Conservation (phyloP, 73 alveolate species). For the Tetrahymena borealis region DNA sequence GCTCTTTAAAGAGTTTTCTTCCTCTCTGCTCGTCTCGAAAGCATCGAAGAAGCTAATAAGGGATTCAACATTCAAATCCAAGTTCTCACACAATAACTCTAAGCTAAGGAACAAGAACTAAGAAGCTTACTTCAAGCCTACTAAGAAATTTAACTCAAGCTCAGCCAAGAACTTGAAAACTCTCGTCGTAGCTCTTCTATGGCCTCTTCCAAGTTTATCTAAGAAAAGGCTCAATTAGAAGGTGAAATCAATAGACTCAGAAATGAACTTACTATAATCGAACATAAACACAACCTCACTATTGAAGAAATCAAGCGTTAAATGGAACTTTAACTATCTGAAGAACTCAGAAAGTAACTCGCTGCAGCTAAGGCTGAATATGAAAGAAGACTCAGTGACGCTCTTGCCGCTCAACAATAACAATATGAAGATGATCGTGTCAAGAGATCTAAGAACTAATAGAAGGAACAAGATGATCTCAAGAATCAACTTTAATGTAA, state of each 20-base stretch:
- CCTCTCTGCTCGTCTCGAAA: neutral
- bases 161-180: neutral
- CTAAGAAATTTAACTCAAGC: neutral
- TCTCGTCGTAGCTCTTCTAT: constrained; percentile 1
- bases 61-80: neutral
- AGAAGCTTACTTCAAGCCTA: neutral
- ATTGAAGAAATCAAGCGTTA: constrained; percentile 1
- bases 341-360: neutral
- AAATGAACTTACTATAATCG: neutral
- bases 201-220: neutral
- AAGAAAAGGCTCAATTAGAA: neutral
- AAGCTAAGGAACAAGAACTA: neutral
- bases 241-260: neutral
- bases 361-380: neutral
- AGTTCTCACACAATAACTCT: neutral
- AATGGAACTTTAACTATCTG: neutral
- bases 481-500: neutral
- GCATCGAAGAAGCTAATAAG: neutral
- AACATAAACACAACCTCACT: neutral
- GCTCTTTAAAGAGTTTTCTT: neutral
- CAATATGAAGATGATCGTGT: neutral
- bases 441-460: neutral
- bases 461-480: neutral
- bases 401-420: neutral
- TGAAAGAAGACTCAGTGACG: neutral